Conservation (phyloP, 108 stramenopile species). For the Pseudonitzschia multiseries region DNA sequence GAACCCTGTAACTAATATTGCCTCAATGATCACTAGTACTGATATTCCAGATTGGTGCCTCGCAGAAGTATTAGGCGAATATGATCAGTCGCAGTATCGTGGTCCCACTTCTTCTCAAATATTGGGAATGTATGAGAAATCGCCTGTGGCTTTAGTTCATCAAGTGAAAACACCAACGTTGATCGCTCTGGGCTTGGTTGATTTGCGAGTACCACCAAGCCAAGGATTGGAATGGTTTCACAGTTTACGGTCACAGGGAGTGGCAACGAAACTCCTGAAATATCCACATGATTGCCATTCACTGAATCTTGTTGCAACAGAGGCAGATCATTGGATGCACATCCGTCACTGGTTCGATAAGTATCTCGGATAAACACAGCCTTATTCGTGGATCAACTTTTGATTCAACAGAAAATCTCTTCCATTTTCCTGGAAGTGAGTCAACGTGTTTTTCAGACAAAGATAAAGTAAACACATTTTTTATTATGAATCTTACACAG, state of each 20-base stretch:
- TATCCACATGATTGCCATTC: slow-evolving; percentile 84
- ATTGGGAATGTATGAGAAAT: slow-evolving; percentile 58
- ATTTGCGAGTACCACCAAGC: slow-evolving; percentile 71
- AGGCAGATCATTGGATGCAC: slow-evolving; percentile 83
- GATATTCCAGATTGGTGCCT: slow-evolving; percentile 96
- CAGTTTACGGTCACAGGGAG: slow-evolving; percentile 58
- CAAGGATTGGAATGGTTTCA: slow-evolving; percentile 84
- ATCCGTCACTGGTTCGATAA: slow-evolving; percentile 77
- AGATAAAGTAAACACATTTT: too few species aligned
- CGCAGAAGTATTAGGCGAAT: slow-evolving; percentile 70
- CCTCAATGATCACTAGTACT: slow-evolving; percentile 81
- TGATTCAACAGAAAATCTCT: not conserved
- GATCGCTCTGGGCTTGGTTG: slow-evolving; percentile 78
- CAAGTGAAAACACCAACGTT: slow-evolving; percentile 84
- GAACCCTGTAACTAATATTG: slow-evolving; percentile 93
- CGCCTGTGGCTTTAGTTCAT: slow-evolving; percentile 58
- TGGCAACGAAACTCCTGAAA: slow-evolving; percentile 61
- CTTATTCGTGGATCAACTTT: too few species aligned
- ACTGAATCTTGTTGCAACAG: slow-evolving; percentile 58
- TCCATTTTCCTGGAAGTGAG: not conserved
- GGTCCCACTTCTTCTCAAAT: slow-evolving; percentile 55
- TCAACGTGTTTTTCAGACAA: not conserved
- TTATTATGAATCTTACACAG: too few species aligned
- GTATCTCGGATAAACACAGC: slow-evolving; percentile 36
- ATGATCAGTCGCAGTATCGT: slow-evolving; percentile 53